Evolutionary conservation across 2,329 filamentous ascomycete genomes (phyloP).

Genomic region (Calonectria honghensis): DNA sequence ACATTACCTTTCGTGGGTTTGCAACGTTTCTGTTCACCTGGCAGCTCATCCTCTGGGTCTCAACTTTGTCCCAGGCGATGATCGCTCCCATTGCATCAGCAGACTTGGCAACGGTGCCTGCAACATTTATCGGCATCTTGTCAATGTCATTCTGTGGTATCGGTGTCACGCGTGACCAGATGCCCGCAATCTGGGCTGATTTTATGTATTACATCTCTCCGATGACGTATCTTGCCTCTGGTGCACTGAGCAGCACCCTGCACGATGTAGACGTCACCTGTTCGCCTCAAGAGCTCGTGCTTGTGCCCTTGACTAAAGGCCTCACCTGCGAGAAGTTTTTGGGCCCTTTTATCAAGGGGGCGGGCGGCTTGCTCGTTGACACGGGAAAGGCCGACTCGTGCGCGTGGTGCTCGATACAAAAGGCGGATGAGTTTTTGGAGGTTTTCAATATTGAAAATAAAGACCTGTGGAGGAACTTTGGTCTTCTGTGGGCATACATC

Average conservation of each 20-base stretch:
- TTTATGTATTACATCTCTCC: slow-evolving; percentile 81
- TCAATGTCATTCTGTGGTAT: slow-evolving; percentile 68
- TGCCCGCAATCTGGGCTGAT: slow-evolving; percentile 69
- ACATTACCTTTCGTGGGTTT: slow-evolving; percentile 79
- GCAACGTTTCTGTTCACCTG: slow-evolving; percentile 85
- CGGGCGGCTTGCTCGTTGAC: slow-evolving; percentile 74
- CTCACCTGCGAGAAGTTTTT: slow-evolving; percentile 79
- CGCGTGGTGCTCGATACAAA: slow-evolving; percentile 71
- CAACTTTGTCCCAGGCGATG: slow-evolving; percentile 85
- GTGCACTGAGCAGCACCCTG: slow-evolving; percentile 81
- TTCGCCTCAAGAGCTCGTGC: slow-evolving; percentile 80
- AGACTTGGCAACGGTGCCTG: slow-evolving; percentile 78
- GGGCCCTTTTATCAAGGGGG: slow-evolving; percentile 64
- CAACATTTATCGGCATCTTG: slow-evolving; percentile 78
- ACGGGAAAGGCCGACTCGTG: slow-evolving; percentile 68
- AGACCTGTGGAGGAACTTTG: slow-evolving; percentile 81
- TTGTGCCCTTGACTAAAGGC: slow-evolving; percentile 75
- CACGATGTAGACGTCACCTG: slow-evolving; percentile 80
- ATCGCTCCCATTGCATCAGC: slow-evolving; percentile 73
- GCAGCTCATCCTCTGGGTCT: slow-evolving; percentile 84
- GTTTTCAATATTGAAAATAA: slow-evolving; percentile 70
- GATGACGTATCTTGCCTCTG: slow-evolving; percentile 86
- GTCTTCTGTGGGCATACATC: slow-evolving; percentile 75
- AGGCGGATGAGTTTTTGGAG: slow-evolving; percentile 72
- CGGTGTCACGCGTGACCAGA: slow-evolving; percentile 62